Base-by-base conservation (phyloP, 371 early-diverging fungal genomes). In the Lichtheimia corymbifera region DNA sequence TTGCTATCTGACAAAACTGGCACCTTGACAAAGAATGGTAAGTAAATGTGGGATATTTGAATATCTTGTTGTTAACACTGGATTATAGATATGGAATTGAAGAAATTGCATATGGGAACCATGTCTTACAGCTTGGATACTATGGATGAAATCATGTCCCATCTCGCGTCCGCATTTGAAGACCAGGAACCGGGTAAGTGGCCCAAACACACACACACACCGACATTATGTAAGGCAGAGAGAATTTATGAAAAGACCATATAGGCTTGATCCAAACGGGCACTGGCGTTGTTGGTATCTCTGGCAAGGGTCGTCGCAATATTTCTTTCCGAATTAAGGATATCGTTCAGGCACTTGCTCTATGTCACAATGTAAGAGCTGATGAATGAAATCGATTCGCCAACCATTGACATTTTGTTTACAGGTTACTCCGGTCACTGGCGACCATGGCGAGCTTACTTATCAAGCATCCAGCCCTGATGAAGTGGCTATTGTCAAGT, bases 391-490 rank as follows among this genome's bases (percentile, higher is more conserved):
- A 9, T 11, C 35, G 35, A 35, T 35, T 2, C 15, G 3, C 4
- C 24, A 74, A 64, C 15, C 51, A 56, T 15, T 30, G 9, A 47
- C 28, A 61, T 25, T 20, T 52, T 47, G 13, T 11, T 14, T 72
- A 14, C 58, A 70, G 70, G 74, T 76, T 15, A 78, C 80, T 3
- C 92, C 91, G 5, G 84, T 84, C 1, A 72, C 77, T 7, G 84
- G 80, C 27, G 71, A 83, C 4, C 73, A 77, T 62, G 85, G 78
- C 22, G 65, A 64, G 18, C 73, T 82, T 54, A 80, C 89, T 13
- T 99, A 98, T 70, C 99, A 99, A 74, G 98, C 99, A 0, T 92
- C 97, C n/a, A 95, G 96, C 30, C 99, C 99, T 7, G 99, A 99
- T 78, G 99, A 99, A 74, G 90, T 99, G 3, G 99, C 99, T 0